Conservation (phyloP, 1,284 basidiomycete species). For the Moesziomyces antarcticus region DNA sequence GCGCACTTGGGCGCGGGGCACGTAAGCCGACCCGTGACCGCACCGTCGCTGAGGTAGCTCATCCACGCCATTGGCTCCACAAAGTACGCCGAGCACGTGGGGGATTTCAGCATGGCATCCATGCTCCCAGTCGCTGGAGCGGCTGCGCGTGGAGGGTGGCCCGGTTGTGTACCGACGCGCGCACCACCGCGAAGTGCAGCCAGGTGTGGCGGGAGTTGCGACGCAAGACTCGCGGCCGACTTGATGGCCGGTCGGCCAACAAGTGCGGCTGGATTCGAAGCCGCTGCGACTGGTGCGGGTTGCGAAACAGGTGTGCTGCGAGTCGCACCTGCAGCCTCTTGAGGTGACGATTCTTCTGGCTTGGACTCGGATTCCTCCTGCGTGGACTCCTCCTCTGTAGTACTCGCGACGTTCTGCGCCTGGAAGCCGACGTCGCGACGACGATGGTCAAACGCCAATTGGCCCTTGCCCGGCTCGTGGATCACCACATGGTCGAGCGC, state of each 20-base stretch:
- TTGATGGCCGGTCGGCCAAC: slow-evolving; percentile 21
- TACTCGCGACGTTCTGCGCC: slow-evolving; percentile 2
- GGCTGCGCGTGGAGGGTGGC: background rate
- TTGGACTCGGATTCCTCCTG: background rate
- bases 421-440: slow-evolving; percentile 34
- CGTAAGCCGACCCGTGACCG: slow-evolving; percentile 84
- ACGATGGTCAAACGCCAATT: slow-evolving; percentile 61
- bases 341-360: too few relatives aligned
- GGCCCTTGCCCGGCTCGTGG: slow-evolving; percentile 61
- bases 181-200: slow-evolving; percentile 52
- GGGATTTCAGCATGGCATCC: slow-evolving; percentile 55
- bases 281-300: too few relatives aligned
- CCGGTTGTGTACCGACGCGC: background rate
- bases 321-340: background rate
- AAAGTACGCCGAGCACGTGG: slow-evolving; percentile 93
- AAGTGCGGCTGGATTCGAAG: too few relatives aligned
- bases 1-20: slow-evolving; percentile 91
- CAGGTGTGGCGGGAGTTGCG: slow-evolving; percentile 55
- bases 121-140: background rate
- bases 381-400: background rate
- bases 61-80: slow-evolving; percentile 99
- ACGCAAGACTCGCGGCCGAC: slow-evolving; percentile 47
- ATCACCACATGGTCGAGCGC: slow-evolving; percentile 60
- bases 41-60: slow-evolving; percentile 80
- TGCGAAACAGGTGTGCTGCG: too few relatives aligned